These are phyloP conservation scores for Gnomoniopsis sp. DNA, from an alignment of 2,329 filamentous ascomycete species.

Conservation along the genomic window DNA sequence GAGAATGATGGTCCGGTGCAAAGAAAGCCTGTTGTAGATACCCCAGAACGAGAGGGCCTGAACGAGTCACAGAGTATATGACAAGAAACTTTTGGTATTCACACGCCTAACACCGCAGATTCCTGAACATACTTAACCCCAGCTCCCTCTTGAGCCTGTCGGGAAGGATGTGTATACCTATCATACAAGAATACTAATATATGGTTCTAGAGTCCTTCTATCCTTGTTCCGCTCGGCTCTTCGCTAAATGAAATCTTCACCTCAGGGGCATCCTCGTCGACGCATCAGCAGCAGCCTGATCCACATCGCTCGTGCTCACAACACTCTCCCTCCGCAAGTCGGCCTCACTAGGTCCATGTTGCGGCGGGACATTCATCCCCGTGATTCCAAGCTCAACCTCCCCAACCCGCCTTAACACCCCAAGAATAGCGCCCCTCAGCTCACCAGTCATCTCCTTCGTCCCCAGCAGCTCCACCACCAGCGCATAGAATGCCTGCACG, in stretches of 20 bases:
- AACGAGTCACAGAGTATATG: not conserved
- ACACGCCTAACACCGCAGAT: not conserved
- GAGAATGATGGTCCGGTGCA: not conserved
- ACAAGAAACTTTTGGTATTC: not conserved
- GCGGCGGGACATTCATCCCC: slow-evolving; percentile 36
- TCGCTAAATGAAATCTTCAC: not conserved
- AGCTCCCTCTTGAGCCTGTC: slow-evolving; percentile 18
- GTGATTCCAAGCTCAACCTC: slow-evolving; percentile 66
- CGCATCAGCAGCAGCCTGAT: slow-evolving; percentile 27
- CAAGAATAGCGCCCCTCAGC: slow-evolving; percentile 72
- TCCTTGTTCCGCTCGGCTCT: not conserved
- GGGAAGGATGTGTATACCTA: not conserved
- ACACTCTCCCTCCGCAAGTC: slow-evolving; percentile 38
- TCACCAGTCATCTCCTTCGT: slow-evolving; percentile 78
- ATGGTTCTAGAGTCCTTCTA: not conserved
- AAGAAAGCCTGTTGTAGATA: not conserved
- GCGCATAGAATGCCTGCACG: slow-evolving; percentile 78
- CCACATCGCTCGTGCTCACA: slow-evolving; percentile 27
- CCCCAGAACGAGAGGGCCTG: not conserved
- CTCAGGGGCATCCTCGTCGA: slow-evolving; percentile 11
- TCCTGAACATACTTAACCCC: not conserved
- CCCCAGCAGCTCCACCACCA: slow-evolving; percentile 73
- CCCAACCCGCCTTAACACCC: slow-evolving; percentile 76
- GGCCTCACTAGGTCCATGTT: slow-evolving; percentile 8
- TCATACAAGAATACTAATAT: slow-evolving; percentile 8